phyloP scores from a whole-genome alignment of 768 basidiomycete species.

The Collybia sp. region DNA sequence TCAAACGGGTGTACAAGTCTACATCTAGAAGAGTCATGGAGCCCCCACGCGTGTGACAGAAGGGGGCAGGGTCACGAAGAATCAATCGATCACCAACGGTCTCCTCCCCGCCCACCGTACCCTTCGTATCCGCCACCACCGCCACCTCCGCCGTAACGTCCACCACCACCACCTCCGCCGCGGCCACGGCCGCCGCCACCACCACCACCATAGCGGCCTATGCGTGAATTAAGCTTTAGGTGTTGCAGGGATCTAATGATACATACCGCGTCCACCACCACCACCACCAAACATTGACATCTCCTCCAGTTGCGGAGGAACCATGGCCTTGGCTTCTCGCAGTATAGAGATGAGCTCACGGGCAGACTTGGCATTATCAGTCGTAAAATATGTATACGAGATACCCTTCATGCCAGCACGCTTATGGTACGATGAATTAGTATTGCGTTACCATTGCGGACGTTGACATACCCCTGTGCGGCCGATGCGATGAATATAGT shows the following conservation, averaged over 20 bases:
- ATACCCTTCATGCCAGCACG: constrained; percentile 90
- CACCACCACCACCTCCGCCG: constrained; percentile 35
- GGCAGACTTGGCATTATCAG: constrained; percentile 92
- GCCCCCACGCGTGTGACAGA: constrained; percentile 4
- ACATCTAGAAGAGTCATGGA: constrained; percentile 13
- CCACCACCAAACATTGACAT: constrained; percentile 88
- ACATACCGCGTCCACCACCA: constrained; percentile 68
- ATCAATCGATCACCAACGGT: constrained; percentile 21
- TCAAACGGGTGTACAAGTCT: constrained; percentile 14
- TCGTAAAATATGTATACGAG: constrained; percentile 95
- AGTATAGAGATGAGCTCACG: constrained; percentile 88
- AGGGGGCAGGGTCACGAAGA: not conserved
- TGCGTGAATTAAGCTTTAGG: constrained; percentile 6
- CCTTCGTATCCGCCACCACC: constrained; percentile 38
- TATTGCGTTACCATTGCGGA: not conserved
- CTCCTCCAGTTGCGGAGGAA: constrained; percentile 89
- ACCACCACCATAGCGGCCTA: constrained; percentile 57
- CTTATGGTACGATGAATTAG: constrained; percentile 30
- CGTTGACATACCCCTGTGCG: constrained; percentile 72
- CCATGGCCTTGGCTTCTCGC: constrained; percentile 77
- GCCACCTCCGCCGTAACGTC: constrained; percentile 40
- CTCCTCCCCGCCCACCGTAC: constrained; percentile 35
- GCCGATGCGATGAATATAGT: constrained; percentile 98
- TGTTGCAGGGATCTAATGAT: not conserved
- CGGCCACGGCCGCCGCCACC: constrained; percentile 42